Evolutionary conservation across 345 rosid genomes (phyloP), one percentile per base, ranked within the genome.

Genomic region (Viola odorata): DNA sequence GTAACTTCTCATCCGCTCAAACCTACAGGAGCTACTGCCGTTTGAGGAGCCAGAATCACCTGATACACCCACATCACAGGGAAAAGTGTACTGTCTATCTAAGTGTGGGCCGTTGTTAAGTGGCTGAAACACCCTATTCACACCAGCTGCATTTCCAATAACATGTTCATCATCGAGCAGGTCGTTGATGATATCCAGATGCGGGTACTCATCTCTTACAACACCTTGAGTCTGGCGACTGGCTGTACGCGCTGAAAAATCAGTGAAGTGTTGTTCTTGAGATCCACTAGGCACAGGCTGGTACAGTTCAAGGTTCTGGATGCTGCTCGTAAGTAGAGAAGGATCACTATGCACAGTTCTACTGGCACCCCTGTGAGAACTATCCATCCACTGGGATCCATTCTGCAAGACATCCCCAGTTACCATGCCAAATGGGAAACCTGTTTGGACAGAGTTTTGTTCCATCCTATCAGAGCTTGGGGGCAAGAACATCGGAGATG

Each of bases 121-220:
- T 16, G 77, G 60, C 48, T 76, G 80, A 52, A 76, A 75, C 58
- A 52, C 62, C 4, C 73, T 50, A 60, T 79, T 65, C 42, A 60
- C 70, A 66, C 59, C 69, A 60, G 60, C 61, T 16, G 63, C 75
- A 67, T 51, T 77, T 60, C 73, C 81, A 54, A 73, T 48, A 55
- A 74, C 80, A 4, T 84, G 78, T 67, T 87, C 98, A 36, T 92
- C 97, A 62, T 89, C 91, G 50, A 92, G 96, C 72, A 89, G 70
- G 67, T 92, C 97, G 51, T 92, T 92, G 77, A 89, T 92, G 73
- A 92, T 92, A 68, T 83, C 97, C 6, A 89, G 83, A 69, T 92
- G 98, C 5, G 98, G 98, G 69, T 87, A 92, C 57, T 92, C 98
- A 65, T 89, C 96, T 1, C 78, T 81, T 14, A 74, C 56, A 11